These are phyloP conservation scores for Pseudoscleropodium purum DNA, from an alignment of 225 moss, liverwort and hornwort species.

Conservation along the genomic window DNA sequence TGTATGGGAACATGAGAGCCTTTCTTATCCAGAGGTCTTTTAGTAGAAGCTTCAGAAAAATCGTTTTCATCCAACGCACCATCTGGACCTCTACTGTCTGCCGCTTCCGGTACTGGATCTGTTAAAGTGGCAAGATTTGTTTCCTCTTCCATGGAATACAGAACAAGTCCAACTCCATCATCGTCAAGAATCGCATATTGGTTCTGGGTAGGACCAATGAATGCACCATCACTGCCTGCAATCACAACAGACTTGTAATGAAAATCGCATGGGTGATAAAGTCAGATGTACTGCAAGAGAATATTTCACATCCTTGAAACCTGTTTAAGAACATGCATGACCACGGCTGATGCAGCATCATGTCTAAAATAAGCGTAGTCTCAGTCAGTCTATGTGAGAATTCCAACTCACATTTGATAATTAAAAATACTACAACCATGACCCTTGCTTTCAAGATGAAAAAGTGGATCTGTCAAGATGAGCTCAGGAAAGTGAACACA, in stretches of 20 bases:
- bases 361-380: not conserved
- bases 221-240: slow-evolving; percentile 97
- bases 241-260: not conserved
- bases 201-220: slow-evolving; percentile 77
- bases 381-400: not conserved
- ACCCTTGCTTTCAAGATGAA: not conserved
- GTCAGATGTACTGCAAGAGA: not conserved
- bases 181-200: slow-evolving; percentile 91
- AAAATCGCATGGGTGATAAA: not conserved
- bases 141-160: slow-evolving; percentile 79
- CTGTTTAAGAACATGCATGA: not conserved
- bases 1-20: slow-evolving; percentile 61
- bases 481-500: slow-evolving; percentile 15
- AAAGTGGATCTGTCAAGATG: not conserved
- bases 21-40: slow-evolving; percentile 39
- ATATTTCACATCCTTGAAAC: not conserved
- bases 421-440: not conserved
- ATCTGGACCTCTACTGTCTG: slow-evolving; percentile 40
- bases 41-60: slow-evolving; percentile 52
- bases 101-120: slow-evolving; percentile 32
- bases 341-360: not conserved
- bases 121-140: slow-evolving; percentile 51
- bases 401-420: not conserved
- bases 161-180: slow-evolving; percentile 85
- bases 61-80: slow-evolving; percentile 89